phyloP scores from a whole-genome alignment of 441 rosid species.

The Theobroma grandiflorum region DNA sequence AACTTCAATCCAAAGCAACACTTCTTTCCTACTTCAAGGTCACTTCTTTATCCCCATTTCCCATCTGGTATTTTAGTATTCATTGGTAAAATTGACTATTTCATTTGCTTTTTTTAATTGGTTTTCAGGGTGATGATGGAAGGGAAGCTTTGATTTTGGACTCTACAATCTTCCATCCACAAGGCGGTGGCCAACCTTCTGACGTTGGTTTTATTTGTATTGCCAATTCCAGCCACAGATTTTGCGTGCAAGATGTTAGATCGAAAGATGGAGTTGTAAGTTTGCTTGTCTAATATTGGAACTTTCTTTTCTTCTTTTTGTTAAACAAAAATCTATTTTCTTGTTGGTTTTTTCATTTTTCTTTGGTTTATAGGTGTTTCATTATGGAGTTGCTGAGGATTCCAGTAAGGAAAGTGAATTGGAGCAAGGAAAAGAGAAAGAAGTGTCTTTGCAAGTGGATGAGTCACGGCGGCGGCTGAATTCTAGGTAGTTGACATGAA shows the following conservation, averaged over 20 bases:
- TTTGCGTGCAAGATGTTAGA: slow-evolving; percentile 83
- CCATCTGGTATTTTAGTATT: background rate
- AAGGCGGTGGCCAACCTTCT: slow-evolving; percentile 93
- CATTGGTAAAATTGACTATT: background rate
- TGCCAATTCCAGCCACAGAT: slow-evolving; percentile 44
- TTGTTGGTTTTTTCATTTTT: background rate
- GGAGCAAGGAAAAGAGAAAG: slow-evolving; percentile 48
- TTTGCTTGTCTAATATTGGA: background rate
- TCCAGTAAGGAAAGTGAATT: slow-evolving; percentile 38
- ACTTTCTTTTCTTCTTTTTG: background rate
- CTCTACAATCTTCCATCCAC: slow-evolving; percentile 87
- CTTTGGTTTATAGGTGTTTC: slow-evolving; percentile 58
- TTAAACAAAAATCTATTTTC: too few relatives aligned
- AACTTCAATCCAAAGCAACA: slow-evolving; percentile 55
- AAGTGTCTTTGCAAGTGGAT: slow-evolving; percentile 64
- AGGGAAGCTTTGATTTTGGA: slow-evolving; percentile 60
- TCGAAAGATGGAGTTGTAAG: slow-evolving; percentile 71
- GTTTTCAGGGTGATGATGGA: slow-evolving; percentile 65
- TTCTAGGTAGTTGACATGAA: slow-evolving; percentile 53
- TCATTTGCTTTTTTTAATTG: background rate
- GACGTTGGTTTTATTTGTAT: slow-evolving; percentile 64
- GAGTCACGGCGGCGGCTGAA: slow-evolving; percentile 71
- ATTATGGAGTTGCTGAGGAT: slow-evolving; percentile 66
- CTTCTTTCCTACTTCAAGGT: slow-evolving; percentile 61
- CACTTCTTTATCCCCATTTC: background rate